Evolutionary conservation across 257 asterid species (phyloP), one percentile per base, ranked within the genome.

Genomic region (Scutellaria barbata): DNA sequence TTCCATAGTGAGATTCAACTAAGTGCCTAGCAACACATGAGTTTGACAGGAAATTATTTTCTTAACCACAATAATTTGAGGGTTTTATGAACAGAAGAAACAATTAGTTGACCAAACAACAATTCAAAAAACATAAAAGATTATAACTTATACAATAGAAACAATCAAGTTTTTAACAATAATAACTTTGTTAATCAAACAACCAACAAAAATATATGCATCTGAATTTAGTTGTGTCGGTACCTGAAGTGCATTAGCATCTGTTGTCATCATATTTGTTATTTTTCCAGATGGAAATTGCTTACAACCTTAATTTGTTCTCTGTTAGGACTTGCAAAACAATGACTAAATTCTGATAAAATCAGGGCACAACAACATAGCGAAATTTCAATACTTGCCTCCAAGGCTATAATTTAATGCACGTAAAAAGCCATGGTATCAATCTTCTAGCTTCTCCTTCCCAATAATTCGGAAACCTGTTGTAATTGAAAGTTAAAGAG

Each of bases 231-330:
- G 45, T 30, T 75, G 59, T 7, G 59, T 40, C 57, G 74, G 45
- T 83, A 89, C 98, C 96, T 92, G 98, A 63, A 92, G 96, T 48
- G 88, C 87, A 78, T 86, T 85, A 69, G 98, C 95, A 87, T 92
- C 98, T 17, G 98, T 86, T 22, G 95, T 87, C 80, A 92, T 89
- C 93, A 92, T 80, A 73, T 92, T 92, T 46, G 96, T 92, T 69
- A 88, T 84, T 79, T 82, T 92, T 66, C 98, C 98, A 57, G 92
- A 86, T 68, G 92, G 84, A 66, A 92, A 92, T 33, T 76, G 72
- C 81, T 89, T 87, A 63, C 88, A 90, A 57, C 86, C 80, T 71
- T 92, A 96, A 76, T 86, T 93, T n/a, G 92, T 86, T 63, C 87
- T 85, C 74, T 94, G 82, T 57, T 89, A 77, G 69, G 98, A 81